phyloP scores from a whole-genome alignment of 108 stramenopile genomes.

The Poteriospumella lacustris region DNA sequence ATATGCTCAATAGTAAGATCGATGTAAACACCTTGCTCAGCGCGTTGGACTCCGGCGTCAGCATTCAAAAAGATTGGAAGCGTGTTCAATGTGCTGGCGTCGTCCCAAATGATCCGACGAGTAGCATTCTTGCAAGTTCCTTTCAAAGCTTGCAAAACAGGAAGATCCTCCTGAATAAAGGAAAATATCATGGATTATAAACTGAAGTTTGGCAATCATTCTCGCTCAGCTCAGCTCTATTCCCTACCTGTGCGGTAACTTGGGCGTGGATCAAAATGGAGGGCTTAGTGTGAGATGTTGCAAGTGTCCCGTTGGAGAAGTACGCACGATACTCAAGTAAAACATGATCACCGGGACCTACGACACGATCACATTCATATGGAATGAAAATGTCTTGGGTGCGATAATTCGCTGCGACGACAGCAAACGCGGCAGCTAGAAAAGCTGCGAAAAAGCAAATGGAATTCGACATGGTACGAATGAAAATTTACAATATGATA shows the following conservation, averaged over 20 bases:
- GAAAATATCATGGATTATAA: not conserved
- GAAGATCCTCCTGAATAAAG: not conserved
- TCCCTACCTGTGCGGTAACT: too few species aligned
- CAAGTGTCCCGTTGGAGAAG: constrained; percentile 1
- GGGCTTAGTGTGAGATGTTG: too few species aligned
- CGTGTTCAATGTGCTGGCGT: not conserved
- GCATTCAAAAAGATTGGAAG: not conserved
- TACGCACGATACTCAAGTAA: not conserved
- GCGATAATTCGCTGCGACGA: too few species aligned
- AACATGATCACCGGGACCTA: constrained; percentile 1
- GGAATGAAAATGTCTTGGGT: too few species aligned
- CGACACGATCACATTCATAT: not conserved
- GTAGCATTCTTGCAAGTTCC: constrained; percentile 23
- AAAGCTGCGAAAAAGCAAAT: too few species aligned
- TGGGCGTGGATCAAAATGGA: too few species aligned
- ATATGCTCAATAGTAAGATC: constrained; percentile 14
- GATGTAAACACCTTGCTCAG: not conserved
- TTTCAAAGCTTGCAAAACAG: not conserved
- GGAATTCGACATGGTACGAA: too few species aligned
- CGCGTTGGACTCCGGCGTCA: not conserved
- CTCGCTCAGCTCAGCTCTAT: not conserved
- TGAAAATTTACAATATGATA: too few species aligned
- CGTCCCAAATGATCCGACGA: not conserved
- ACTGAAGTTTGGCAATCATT: not conserved
- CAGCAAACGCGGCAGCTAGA: too few species aligned